Conservation (phyloP, 495 filamentous ascomycete genomes). For the Penicillium diatomitis region DNA sequence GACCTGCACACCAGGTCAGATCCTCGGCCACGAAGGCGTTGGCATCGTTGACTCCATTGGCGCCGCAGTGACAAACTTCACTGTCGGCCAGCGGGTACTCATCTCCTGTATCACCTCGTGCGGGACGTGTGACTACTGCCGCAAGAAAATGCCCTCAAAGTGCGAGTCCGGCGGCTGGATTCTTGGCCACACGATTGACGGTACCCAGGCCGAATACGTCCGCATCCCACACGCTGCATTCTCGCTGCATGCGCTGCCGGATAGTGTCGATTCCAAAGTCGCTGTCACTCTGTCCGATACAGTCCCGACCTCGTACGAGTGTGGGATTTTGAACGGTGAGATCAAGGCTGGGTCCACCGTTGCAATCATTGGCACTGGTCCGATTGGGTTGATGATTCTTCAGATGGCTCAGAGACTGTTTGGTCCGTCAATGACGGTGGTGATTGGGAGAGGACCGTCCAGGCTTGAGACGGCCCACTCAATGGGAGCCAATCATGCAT, state of each 20-base stretch:
- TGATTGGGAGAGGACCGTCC: slow-evolving; percentile 31
- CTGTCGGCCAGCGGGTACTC: slow-evolving; percentile 30
- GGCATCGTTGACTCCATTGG: slow-evolving; percentile 65
- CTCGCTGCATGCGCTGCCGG: slow-evolving; percentile 30
- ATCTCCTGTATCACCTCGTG: slow-evolving; percentile 33
- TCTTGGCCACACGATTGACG: slow-evolving; percentile 36
- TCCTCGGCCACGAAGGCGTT: slow-evolving; percentile 77
- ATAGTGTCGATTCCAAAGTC: slow-evolving; percentile 24
- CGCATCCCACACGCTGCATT: slow-evolving; percentile 36
- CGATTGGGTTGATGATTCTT: slow-evolving; percentile 37
- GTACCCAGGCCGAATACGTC: slow-evolving; percentile 44
- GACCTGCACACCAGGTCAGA: slow-evolving; percentile 62
- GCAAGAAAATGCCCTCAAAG: slow-evolving; percentile 24
- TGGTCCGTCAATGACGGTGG: slow-evolving; percentile 26
- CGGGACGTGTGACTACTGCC: slow-evolving; percentile 29
- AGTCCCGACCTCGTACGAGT: slow-evolving; percentile 39
- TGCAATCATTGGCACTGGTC: slow-evolving; percentile 40
- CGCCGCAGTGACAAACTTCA: slow-evolving; percentile 41
- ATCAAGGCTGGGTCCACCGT: slow-evolving; percentile 33
- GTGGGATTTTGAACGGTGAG: slow-evolving; percentile 34
- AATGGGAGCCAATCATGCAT: slow-evolving; percentile 33
- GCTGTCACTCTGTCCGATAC: slow-evolving; percentile 37
- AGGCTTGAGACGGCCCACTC: slow-evolving; percentile 32
- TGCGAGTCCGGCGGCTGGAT: slow-evolving; percentile 36
- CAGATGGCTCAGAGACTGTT: slow-evolving; percentile 37